Conservation (phyloP, 2,329 filamentous ascomycete genomes). For the Didymella segeticola region DNA sequence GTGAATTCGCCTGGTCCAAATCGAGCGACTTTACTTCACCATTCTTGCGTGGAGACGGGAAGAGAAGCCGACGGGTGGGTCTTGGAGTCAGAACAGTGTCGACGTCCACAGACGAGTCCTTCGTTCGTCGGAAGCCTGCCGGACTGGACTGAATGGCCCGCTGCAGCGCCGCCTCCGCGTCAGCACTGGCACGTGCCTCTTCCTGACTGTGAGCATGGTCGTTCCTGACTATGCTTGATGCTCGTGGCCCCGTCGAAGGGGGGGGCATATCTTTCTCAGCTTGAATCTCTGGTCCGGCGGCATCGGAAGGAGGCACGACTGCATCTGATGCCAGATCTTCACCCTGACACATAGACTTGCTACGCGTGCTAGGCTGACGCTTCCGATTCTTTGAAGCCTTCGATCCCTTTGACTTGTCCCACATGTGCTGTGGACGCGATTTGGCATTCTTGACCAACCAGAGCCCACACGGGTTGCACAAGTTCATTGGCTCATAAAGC, state of each 20-base stretch:
- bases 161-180: conserved; percentile 52
- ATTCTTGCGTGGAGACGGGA: conserved; percentile 76
- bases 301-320: conserved; percentile 35
- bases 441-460: conserved; percentile 89
- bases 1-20: conserved; percentile 47
- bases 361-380: conserved; percentile 44
- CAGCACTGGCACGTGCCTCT: conserved; percentile 17
- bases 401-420: conserved; percentile 63
- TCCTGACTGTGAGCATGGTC: background rate
- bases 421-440: conserved; percentile 83
- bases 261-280: conserved; percentile 22
- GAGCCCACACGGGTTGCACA: conserved; percentile 96
- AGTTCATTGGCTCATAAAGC: conserved; percentile 71
- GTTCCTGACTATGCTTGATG: background rate
- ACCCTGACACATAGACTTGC: conserved; percentile 54
- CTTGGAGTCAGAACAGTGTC: conserved; percentile 62
- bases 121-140: conserved; percentile 57
- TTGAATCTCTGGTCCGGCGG: conserved; percentile 22
- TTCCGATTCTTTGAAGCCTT: conserved; percentile 44
- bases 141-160: conserved; percentile 69
- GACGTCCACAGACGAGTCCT: conserved; percentile 57
- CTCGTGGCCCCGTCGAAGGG: conserved; percentile 9
- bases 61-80: conserved; percentile 74
- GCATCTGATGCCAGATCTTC: conserved; percentile 52
- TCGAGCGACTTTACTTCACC: conserved; percentile 67